A percentile compares a stretch with the other conserved stretches of the same genome.
phyloP scores from a whole-genome alignment of 163 green algal species.

The Scenedesmus sp. region DNA sequence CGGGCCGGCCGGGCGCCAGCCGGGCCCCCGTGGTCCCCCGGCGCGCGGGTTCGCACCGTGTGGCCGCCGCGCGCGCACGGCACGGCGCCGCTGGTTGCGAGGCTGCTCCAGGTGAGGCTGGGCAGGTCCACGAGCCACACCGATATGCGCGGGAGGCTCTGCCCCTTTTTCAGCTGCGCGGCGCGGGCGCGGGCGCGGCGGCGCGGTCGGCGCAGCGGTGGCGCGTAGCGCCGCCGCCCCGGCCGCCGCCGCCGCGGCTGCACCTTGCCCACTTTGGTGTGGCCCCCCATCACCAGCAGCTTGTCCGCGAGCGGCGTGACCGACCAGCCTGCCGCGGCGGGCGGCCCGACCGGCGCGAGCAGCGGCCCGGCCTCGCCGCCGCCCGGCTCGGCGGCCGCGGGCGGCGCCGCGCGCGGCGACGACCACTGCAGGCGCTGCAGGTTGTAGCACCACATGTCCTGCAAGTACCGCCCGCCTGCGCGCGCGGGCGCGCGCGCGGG shows the following conservation, averaged over 20 bases:
- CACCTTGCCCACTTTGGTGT: slow-evolving; percentile 70
- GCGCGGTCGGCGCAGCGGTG: too few species aligned
- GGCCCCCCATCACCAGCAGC: slow-evolving; percentile 83
- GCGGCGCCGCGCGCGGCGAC: slow-evolving; percentile 19
- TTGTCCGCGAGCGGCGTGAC: slow-evolving; percentile 70
- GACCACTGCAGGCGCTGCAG: slow-evolving; percentile 74
- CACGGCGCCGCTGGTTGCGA: slow-evolving; percentile 49
- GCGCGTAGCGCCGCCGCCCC: too few species aligned
- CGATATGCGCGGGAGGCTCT: slow-evolving; percentile 14
- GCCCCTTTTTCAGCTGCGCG: slow-evolving; percentile 30
- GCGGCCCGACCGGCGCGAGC: slow-evolving; percentile 23
- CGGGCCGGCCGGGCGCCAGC: too few species aligned
- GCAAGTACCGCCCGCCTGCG: slow-evolving; percentile 67
- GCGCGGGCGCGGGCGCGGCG: too few species aligned
- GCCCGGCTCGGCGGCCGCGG: background rate
- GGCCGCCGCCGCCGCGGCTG: too few species aligned
- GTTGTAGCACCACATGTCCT: slow-evolving; percentile 82
- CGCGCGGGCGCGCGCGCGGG: background rate
- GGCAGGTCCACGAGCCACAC: slow-evolving; percentile 69
- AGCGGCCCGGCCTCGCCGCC: slow-evolving; percentile 5
- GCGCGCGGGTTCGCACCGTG: slow-evolving; percentile 58
- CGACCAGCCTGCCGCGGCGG: slow-evolving; percentile 74
- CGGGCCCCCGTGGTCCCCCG: too few species aligned
- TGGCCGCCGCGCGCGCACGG: slow-evolving; percentile 78
- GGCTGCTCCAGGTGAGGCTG: slow-evolving; percentile 53